Evolutionary conservation across 2,329 filamentous ascomycete genomes (phyloP).

Genomic region (Phialophora verrucosa): DNA sequence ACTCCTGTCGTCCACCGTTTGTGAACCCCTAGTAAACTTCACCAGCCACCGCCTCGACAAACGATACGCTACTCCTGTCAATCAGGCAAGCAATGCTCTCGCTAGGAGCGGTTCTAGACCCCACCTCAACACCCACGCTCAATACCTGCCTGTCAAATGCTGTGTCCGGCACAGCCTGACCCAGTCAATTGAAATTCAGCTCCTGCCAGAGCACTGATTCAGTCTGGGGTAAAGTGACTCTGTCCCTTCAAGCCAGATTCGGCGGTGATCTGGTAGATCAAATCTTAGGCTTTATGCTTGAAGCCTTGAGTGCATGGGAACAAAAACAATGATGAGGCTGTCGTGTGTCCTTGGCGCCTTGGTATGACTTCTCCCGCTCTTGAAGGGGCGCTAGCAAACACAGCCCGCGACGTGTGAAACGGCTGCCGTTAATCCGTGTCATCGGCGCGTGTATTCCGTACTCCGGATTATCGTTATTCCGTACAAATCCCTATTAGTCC

Average conservation of each 20-base stretch:
- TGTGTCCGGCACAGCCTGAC: neutral
- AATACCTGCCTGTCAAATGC: neutral
- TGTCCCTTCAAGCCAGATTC: neutral
- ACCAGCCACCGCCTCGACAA: neutral
- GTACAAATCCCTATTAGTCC: too few species aligned
- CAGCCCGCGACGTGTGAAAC: neutral
- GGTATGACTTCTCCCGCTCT: too few species aligned
- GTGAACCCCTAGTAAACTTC: neutral
- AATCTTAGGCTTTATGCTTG: neutral
- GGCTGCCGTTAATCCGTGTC: too few species aligned
- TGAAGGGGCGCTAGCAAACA: neutral
- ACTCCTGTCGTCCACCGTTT: neutral
- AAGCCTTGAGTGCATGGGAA: neutral
- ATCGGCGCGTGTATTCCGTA: too few species aligned
- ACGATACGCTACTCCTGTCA: neutral
- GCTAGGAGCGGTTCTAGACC: neutral
- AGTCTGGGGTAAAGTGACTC: neutral
- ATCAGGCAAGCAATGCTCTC: neutral
- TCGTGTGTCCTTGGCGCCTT: too few species aligned
- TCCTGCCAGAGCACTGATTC: neutral
- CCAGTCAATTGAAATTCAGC: neutral
- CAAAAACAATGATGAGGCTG: neutral
- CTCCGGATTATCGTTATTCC: too few species aligned
- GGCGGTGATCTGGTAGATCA: neutral
- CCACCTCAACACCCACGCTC: neutral